Conservation (phyloP, 2,329 filamentous ascomycete genomes). For the Aspergillus piperis region DNA sequence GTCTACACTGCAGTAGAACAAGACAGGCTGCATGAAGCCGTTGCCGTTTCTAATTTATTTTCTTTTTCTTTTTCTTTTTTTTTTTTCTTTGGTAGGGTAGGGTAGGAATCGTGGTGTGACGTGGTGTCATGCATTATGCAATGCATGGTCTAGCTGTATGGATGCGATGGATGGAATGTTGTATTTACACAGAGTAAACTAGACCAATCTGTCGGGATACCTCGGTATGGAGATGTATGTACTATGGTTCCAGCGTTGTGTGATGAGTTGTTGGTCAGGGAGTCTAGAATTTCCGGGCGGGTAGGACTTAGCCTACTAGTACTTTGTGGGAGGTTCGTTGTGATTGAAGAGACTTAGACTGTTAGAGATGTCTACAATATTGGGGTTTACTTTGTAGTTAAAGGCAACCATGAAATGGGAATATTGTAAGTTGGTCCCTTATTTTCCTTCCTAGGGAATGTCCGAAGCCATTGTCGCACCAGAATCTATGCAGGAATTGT, state of each 20-base stretch:
- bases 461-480: too few relatives aligned
- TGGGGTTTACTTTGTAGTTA: too few relatives aligned
- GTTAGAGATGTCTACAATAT: too few relatives aligned
- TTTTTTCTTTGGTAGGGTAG: neutral
- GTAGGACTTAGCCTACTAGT: neutral
- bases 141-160: slow-evolving; percentile 18
- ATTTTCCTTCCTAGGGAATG: too few relatives aligned
- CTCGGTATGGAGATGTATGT: neutral
- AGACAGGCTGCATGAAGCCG: slow-evolving; percentile 19
- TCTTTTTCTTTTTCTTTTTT: too few relatives aligned
- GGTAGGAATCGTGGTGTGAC: neutral
- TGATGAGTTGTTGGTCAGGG: neutral
- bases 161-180: neutral
- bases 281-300: neutral
- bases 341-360: too few relatives aligned
- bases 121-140: slow-evolving; percentile 24
- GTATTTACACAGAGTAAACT: neutral
- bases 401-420: too few relatives aligned
- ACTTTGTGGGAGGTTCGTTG: too few relatives aligned
- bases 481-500: too few relatives aligned
- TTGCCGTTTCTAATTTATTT: slow-evolving; percentile 11
- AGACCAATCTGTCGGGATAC: neutral
- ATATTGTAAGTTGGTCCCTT: too few relatives aligned
- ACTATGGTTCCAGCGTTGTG: neutral
- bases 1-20: neutral